Evolutionary conservation across 2,329 filamentous ascomycete species (phyloP), one percentile per base, ranked within the genome.

Genomic region (Alternaria sp.): DNA sequence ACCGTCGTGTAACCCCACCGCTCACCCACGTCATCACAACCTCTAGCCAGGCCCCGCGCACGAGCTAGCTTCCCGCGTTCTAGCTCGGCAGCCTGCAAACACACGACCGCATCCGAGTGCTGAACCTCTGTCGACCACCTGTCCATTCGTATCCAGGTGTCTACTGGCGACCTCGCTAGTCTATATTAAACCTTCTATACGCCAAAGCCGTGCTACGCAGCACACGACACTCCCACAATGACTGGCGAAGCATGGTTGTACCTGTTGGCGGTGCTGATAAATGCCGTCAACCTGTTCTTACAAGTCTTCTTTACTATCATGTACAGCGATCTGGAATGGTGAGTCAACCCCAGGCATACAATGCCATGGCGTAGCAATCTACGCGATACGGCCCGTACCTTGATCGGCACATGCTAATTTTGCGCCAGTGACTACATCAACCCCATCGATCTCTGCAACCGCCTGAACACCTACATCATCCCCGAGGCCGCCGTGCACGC

Each of bases 281-380:
- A 99, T 86, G 96, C 96, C 86, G 94, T 99, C 89, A 99, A 99
- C 87, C 89, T 99, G 79, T 99, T 99, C 84, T 88, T 99, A 62
- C 96, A 99, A 86, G 96, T 99, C 76, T 99, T 99, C 88, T 99
- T 99, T 86, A 99, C 96, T 62, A 99, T 99, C 80, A 99, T 99
- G 96, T 99, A 98, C 86, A 97, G 93, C 83, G 96, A 99, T 87
- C 85, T 99, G 77, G 96, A 99, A 91, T 99, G 96, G 94, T 97
- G 86, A 78, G 92, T 86, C 36, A n/a, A n/a, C 54, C 46, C 21
- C 17, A 47, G 19, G 17, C 17, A 50, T 4, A n/a, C 9, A 8
- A 11, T 9, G 15, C 28, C 30, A 26, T 45, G n/a, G 43, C 25
- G 43, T 13, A 21, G 21, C 62, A n/a, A 36, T 13, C 47, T 26